Evolutionary conservation across 768 basidiomycete species (phyloP).

Genomic region (Neoboletus magnificus): DNA sequence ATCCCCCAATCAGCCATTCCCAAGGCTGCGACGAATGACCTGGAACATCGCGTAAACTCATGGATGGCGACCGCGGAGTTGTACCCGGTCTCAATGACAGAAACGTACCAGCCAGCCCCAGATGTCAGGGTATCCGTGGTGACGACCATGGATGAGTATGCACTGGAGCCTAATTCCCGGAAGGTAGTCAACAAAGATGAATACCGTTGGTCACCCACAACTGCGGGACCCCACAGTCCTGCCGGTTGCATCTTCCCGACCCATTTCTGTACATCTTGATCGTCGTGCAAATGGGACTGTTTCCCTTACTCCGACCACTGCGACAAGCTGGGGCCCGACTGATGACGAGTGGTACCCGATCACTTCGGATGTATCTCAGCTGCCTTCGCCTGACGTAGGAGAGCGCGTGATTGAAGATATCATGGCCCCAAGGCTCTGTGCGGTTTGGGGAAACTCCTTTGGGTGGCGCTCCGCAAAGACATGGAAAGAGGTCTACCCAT

Average conservation of each 20-base stretch:
- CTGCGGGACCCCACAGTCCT: constrained; percentile 51
- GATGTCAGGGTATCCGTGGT: constrained; percentile 10
- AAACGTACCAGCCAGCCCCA: constrained; percentile 22
- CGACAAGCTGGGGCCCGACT: constrained; percentile 51
- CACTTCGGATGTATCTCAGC: constrained; percentile 32
- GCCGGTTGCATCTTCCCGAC: constrained; percentile 37
- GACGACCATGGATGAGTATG: constrained; percentile 25
- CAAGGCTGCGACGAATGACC: constrained; percentile 45
- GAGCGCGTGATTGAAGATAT: constrained; percentile 38
- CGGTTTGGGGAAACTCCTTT: constrained; percentile 25
- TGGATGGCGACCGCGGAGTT: constrained; percentile 63
- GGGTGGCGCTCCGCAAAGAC: constrained; percentile 20
- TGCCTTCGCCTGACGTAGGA: constrained; percentile 59
- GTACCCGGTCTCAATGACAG: constrained; percentile 45
- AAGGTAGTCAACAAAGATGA: constrained; percentile 47
- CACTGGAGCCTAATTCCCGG: constrained; percentile 6
- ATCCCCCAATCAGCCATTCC: constrained; percentile 63
- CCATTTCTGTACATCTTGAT: constrained; percentile 55
- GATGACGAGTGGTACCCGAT: constrained; percentile 40
- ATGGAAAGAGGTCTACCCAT: constrained; percentile 23
- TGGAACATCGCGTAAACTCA: constrained; percentile 57
- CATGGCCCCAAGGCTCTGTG: not conserved
- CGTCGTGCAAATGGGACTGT: constrained; percentile 53
- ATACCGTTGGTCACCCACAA: constrained; percentile 64
- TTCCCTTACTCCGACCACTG: constrained; percentile 37